These are phyloP conservation scores for Claviceps quebecensis DNA, from an alignment of 2,329 filamentous ascomycete genomes.

Conservation along the genomic window DNA sequence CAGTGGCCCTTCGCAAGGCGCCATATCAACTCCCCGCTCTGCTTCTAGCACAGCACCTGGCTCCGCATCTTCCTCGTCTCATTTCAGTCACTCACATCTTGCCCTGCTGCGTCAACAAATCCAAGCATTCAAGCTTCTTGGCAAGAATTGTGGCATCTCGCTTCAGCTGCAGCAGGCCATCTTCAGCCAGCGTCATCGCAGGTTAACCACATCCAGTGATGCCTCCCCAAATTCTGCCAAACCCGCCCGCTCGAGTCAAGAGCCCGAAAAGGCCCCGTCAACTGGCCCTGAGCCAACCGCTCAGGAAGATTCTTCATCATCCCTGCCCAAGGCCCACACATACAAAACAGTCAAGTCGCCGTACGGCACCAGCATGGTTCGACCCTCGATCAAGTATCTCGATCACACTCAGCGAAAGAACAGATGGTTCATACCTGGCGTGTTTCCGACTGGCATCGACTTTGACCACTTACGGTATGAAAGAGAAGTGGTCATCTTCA, in stretches of 20 bases:
- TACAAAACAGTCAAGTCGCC: constrained; percentile 69
- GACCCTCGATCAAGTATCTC: constrained; percentile 56
- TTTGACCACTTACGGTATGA: constrained; percentile 75
- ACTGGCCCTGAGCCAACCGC: constrained; percentile 20
- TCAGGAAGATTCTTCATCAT: constrained; percentile 18
- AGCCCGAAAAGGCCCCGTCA: constrained; percentile 22
- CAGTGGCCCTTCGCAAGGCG: constrained; percentile 19
- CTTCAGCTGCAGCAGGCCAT: constrained; percentile 67
- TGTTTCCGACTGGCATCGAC: constrained; percentile 81
- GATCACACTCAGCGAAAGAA: constrained; percentile 66
- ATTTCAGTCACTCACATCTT: constrained; percentile 69
- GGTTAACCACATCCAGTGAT: constrained; percentile 38
- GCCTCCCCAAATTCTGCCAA: constrained; percentile 26
- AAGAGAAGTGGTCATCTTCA: constrained; percentile 77
- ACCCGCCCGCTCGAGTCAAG: constrained; percentile 16
- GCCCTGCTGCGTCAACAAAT: constrained; percentile 73
- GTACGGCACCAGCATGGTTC: constrained; percentile 41
- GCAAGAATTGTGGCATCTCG: constrained; percentile 75
- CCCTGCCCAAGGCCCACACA: constrained; percentile 27
- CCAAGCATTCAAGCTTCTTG: constrained; percentile 75
- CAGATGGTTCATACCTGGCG: constrained; percentile 68
- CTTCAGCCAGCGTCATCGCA: constrained; percentile 58
- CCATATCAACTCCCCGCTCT: constrained; percentile 24
- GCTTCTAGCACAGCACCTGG: constrained; percentile 18
- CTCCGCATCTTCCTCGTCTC: constrained; percentile 28